A percentile compares a stretch with the other conserved stretches of the same genome.
Conservation (phyloP, 177 flowering plant genomes). For the Vitis hybrid region DNA sequence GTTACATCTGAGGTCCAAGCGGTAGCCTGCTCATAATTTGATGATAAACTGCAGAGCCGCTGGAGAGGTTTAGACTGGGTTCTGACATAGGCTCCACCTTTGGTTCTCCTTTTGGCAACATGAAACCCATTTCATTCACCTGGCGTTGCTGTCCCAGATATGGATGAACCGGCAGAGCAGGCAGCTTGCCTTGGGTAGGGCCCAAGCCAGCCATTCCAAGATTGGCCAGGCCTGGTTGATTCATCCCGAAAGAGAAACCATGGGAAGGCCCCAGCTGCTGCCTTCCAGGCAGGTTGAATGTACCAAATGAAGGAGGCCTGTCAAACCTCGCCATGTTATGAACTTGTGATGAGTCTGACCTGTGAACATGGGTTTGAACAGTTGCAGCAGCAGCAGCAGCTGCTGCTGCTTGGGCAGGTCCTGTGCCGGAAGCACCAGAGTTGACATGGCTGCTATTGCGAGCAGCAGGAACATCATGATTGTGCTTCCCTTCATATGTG, state of each 20-base stretch:
- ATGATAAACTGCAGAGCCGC: slow-evolving; percentile 46
- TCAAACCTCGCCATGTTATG: slow-evolving; percentile 48
- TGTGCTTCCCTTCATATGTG: slow-evolving; percentile 95
- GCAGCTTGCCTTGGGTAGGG: slow-evolving; percentile 39
- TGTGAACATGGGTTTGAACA: slow-evolving; percentile 30
- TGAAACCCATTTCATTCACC: slow-evolving; percentile 44
- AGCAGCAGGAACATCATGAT: slow-evolving; percentile 89
- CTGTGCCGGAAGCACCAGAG: slow-evolving; percentile 28
- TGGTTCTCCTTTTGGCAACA: slow-evolving; percentile 68
- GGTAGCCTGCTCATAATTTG: slow-evolving; percentile 61
- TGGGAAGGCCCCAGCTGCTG: slow-evolving; percentile 49
- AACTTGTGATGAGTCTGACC: slow-evolving; percentile 58
- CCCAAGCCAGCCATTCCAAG: slow-evolving; percentile 56
- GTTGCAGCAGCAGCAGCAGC: slow-evolving; percentile 20
- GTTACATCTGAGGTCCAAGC: slow-evolving; percentile 55
- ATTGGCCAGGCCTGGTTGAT: slow-evolving; percentile 44
- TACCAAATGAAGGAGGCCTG: slow-evolving; percentile 35
- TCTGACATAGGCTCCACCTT: slow-evolving; percentile 57
- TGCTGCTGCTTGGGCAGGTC: slow-evolving; percentile 28
- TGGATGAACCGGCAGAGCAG: slow-evolving; percentile 39
- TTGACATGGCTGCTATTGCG: slow-evolving; percentile 72
- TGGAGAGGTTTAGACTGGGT: slow-evolving; percentile 35
- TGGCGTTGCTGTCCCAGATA: slow-evolving; percentile 48
- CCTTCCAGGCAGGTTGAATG: slow-evolving; percentile 44
- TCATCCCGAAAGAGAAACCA: slow-evolving; percentile 57